These are phyloP conservation scores for Globisporangium ultimum DNA, from an alignment of 352 stramenopile species.

Conservation along the genomic window DNA sequence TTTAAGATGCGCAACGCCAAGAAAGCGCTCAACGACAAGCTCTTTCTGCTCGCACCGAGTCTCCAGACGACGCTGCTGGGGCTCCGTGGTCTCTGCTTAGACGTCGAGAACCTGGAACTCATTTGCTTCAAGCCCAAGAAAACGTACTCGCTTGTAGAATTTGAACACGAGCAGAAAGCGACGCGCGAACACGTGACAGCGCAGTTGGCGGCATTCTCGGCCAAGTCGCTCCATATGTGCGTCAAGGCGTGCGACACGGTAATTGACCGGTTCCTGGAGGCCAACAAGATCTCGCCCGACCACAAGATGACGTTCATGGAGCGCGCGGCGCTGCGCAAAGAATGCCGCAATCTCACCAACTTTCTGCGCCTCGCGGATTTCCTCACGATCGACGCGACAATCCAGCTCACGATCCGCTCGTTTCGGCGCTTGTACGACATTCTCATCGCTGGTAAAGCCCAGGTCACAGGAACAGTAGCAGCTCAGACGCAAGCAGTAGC, in stretches of 20 bases:
- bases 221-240: constrained; percentile 76
- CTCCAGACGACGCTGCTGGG: constrained; percentile 80
- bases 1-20: constrained; percentile 88
- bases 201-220: constrained; percentile 60
- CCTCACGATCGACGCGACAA: constrained; percentile 85
- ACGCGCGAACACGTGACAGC: constrained; percentile 51
- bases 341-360: constrained; percentile 90
- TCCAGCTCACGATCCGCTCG: constrained; percentile 82
- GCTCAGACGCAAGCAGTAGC: not conserved
- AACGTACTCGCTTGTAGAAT: constrained; percentile 82
- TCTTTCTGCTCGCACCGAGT: constrained; percentile 88
- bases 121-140: constrained; percentile 59
- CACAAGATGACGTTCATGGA: constrained; percentile 98
- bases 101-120: constrained; percentile 62
- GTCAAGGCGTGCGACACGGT: constrained; percentile 89
- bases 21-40: constrained; percentile 66
- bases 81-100: constrained; percentile 72
- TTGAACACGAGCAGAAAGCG: constrained; percentile 68
- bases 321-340: constrained; percentile 84
- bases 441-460: constrained; percentile 44
- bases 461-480: constrained; percentile 8
- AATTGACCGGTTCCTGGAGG: constrained; percentile 89
- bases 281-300: constrained; percentile 91
- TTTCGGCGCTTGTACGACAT: constrained; percentile 62
- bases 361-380: constrained; percentile 93